These are phyloP conservation scores for Globisporangium yorkense DNA, from an alignment of 352 stramenopile species.

Conservation along the genomic window DNA sequence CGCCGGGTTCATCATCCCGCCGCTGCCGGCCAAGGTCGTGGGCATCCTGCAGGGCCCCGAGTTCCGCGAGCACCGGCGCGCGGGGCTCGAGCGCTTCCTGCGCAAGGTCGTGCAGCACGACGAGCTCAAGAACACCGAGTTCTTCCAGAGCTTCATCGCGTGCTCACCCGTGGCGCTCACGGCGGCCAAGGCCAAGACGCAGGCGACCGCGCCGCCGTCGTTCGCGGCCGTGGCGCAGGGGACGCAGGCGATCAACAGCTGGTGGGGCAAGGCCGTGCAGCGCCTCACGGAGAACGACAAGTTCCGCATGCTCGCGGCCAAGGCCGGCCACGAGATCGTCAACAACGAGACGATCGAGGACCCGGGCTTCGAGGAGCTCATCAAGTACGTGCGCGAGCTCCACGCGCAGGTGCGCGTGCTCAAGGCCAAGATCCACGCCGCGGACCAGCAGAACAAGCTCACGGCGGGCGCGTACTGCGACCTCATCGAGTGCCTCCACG, in stretches of 20 bases:
- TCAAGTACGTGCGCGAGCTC: conserved; percentile 64
- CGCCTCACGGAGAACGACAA: conserved; percentile 76
- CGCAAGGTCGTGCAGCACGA: conserved; percentile 73
- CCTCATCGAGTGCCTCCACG: conserved; percentile 70
- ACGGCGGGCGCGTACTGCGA: conserved; percentile 74
- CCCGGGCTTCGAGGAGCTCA: conserved; percentile 53
- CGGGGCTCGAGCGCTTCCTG: conserved; percentile 74
- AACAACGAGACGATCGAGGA: conserved; percentile 54
- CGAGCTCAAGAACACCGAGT: conserved; percentile 60
- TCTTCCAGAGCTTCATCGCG: conserved; percentile 71
- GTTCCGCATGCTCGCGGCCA: conserved; percentile 55
- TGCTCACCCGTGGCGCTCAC: conserved; percentile 72
- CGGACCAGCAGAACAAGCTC: conserved; percentile 66
- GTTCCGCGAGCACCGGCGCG: conserved; percentile 73
- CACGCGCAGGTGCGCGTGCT: conserved; percentile 52
- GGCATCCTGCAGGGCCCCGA: conserved; percentile 67
- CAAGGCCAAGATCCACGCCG: conserved; percentile 51
- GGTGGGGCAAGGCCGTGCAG: conserved; percentile 81
- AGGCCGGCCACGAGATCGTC: conserved; percentile 36
- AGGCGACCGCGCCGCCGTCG: conserved; percentile 19
- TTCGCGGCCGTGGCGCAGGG: conserved; percentile 47
- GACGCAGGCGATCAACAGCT: conserved; percentile 68
- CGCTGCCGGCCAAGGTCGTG: conserved; percentile 73
- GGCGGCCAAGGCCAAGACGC: conserved; percentile 48
- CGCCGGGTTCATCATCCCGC: conserved; percentile 79